Evolutionary conservation across 345 rosid species (phyloP).

Genomic region (Cochlearia excelsa): DNA sequence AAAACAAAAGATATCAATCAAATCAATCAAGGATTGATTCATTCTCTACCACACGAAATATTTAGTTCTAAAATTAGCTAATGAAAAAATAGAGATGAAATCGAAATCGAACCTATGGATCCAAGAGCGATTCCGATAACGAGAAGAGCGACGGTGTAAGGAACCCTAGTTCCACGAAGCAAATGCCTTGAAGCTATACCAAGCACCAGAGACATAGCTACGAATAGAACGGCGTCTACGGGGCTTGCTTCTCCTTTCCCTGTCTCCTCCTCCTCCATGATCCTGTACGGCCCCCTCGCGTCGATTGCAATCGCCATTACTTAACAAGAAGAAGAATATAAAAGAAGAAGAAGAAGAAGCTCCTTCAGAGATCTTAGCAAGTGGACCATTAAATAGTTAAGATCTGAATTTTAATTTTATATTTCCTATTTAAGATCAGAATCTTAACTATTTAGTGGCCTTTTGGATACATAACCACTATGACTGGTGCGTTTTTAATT

Average conservation of each 20-base stretch:
- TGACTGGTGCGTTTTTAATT: no score
- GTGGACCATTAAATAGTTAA: no score
- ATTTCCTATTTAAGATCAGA: no score
- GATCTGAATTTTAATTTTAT: no score
- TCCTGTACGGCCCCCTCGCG: slow-evolving; percentile 19
- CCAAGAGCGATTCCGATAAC: slow-evolving; percentile 81
- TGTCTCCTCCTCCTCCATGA: slow-evolving; percentile 17
- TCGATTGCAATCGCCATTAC: slow-evolving; percentile 36
- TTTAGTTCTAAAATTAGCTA: no score
- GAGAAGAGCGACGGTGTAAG: slow-evolving; percentile 93
- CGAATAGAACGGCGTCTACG: slow-evolving; percentile 75
- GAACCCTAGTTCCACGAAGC: slow-evolving; percentile 86
- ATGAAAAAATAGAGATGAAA: background rate
- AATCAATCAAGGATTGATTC: no score
- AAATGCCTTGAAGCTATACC: slow-evolving; percentile 77
- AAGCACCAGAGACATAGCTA: slow-evolving; percentile 65
- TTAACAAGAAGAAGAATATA: background rate
- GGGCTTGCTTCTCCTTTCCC: slow-evolving; percentile 38
- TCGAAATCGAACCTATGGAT: slow-evolving; percentile 56
- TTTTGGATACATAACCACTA: no score
- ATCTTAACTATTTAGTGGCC: no score
- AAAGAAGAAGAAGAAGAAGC: background rate
- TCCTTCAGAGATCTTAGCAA: no score
- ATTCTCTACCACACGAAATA: no score
- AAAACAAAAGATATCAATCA: background rate